Evolutionary conservation across 2,329 filamentous ascomycete genomes (phyloP).

Genomic region (Arthrobotrys sinensis): DNA sequence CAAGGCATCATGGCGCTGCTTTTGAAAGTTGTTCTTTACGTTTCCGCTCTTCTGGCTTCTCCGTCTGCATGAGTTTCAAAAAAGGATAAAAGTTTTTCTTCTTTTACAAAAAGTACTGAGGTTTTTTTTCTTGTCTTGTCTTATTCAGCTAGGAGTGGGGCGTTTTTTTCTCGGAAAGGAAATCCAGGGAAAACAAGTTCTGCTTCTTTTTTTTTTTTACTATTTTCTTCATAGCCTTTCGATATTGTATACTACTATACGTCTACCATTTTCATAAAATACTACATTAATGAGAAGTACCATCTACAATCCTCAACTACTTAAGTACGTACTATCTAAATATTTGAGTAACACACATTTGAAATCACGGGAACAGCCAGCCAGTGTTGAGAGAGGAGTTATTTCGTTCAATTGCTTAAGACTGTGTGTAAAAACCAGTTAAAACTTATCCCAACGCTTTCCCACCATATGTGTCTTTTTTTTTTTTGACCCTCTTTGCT

Average conservation of each 20-base stretch:
- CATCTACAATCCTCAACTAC: neutral
- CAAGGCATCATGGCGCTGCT: constrained; percentile 27
- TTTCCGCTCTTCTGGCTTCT: constrained; percentile 9
- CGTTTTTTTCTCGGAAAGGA: constrained; percentile 40
- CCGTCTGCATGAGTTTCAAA: constrained; percentile 20
- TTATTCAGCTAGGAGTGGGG: constrained; percentile 21
- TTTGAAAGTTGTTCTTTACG: neutral
- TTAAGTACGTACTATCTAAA: no score
- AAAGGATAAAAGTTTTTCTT: constrained; percentile 30
- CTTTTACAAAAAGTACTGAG: constrained; percentile 22
- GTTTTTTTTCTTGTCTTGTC: constrained; percentile 20
- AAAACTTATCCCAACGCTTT: constrained; percentile 1
- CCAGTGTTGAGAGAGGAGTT: constrained; percentile 10
- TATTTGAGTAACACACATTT: no score
- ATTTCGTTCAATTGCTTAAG: constrained; percentile 21
- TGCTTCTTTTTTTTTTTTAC: neutral
- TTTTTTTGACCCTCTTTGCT: constrained; percentile 9
- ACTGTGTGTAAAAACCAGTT: neutral
- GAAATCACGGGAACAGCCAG: neutral
- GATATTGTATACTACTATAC: constrained; percentile 20
- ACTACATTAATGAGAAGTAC: constrained; percentile 20
- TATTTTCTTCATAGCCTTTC: constrained; percentile 8
- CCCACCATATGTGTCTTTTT: neutral
- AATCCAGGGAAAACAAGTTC: constrained; percentile 31
- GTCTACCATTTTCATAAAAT: constrained; percentile 2